Evolutionary conservation across 108 stramenopile genomes (phyloP), one percentile per base, ranked within the genome.

Genomic region (Skeletonema potamos): DNA sequence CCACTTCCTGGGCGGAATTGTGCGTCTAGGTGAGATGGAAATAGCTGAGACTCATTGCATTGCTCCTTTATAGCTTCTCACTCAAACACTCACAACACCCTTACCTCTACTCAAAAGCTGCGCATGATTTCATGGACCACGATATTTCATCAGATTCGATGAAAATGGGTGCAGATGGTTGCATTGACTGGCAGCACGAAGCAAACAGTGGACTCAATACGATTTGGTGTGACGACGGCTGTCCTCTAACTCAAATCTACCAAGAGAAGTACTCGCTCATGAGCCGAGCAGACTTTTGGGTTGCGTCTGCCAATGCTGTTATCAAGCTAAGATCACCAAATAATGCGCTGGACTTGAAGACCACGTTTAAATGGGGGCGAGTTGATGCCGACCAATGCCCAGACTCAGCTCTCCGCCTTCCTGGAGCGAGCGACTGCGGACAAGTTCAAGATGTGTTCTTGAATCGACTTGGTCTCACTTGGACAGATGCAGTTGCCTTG

Each of bases 401-500:
- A 7, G 68, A 48, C 11, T 30, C 68, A n/a, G 62, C 57, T 5
- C 8, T 11, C 9, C 77, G 77, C 22, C 58, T 80, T 9, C 79
- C 79, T 2, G 44, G 20, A 54, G 26, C 67, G 26, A 46, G 48
- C 0, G 48, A 60, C 7, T 80, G 79, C 43, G 26, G 7, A 9
- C 28, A 75, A 27, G 68, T 80, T 10, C 59, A 80, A 63, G 27
- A 46, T 11, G 56, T 58, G 9, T 80, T 80, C 39, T 58, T 80
- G 29, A 48, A 30, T 20, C 48, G 79, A 22, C 44, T 80, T 33
- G 79, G 79, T 8, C 46, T 80, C 18, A 58, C n/a, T 13, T 75
- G 73, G 68, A 70, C 27, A 22, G 79, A 80, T 34, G 79, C 79
- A 1, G 89, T 82, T 32, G 82, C 84, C 30, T 54, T 77, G 54